These are phyloP conservation scores for Przewalskia tangutica DNA, from an alignment of 257 asterid genomes.

Conservation along the genomic window DNA sequence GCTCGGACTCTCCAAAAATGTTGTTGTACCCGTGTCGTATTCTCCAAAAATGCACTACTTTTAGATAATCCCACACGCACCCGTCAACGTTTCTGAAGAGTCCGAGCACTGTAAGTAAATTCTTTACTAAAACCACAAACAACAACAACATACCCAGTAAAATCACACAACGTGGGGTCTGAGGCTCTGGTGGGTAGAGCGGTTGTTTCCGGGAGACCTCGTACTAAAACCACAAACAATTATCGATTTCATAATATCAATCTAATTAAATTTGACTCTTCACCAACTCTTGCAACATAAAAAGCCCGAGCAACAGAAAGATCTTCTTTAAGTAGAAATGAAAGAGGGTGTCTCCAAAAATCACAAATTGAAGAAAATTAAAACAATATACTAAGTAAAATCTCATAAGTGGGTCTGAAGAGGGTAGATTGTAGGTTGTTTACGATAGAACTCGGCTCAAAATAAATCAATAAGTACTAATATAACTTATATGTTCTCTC, in stretches of 20 bases:
- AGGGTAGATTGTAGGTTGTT: too few relatives aligned
- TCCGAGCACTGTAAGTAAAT: background rate
- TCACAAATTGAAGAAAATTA: constrained; percentile 15
- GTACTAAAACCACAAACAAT: background rate
- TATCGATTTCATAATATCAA: background rate
- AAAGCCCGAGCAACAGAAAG: background rate
- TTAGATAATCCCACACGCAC: too few relatives aligned
- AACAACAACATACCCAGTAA: too few relatives aligned
- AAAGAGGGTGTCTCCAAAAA: background rate
- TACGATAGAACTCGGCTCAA: too few relatives aligned
- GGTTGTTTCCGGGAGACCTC: too few relatives aligned
- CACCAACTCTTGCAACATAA: background rate
- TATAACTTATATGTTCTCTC: background rate
- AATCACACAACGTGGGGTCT: too few relatives aligned
- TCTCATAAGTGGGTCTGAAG: background rate
- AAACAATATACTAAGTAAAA: background rate
- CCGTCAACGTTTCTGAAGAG: too few relatives aligned
- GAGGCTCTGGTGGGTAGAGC: too few relatives aligned
- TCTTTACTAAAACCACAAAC: background rate
- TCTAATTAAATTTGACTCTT: background rate
- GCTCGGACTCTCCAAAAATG: too few relatives aligned
- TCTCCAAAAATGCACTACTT: too few relatives aligned
- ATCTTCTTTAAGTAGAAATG: background rate
- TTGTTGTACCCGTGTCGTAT: too few relatives aligned
- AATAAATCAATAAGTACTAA: background rate